Base-by-base conservation (phyloP, 176 grass and related monocot species). In the Oryza meridionalis region DNA sequence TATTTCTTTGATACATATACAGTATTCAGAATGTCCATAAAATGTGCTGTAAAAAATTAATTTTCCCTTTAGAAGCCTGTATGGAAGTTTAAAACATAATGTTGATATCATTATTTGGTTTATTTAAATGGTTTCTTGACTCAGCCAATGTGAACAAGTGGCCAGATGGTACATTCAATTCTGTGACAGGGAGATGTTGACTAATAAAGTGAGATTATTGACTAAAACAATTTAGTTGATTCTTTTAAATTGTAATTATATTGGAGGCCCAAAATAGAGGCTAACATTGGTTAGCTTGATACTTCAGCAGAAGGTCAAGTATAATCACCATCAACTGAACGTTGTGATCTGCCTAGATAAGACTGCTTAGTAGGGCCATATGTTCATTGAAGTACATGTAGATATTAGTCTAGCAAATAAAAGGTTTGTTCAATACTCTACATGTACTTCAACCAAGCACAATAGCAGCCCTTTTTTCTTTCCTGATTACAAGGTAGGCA, bases 121-220 rank as follows among this genome's bases (percentile, higher is more conserved):
- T 77, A 77, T 51, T 77, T 49, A 42, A 85, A 29, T 66, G 65
- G 72, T 12, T 66, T 77, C 43, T 86, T 77, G 43, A 82, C 35
- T 82, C 67, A 55, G 35, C 83, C 72, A 82, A 65, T 33, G 22
- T 11, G 9, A 82, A 85, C 31, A 55, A 65, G 7, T 66, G 22
- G 42, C 16, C 65, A 4, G 49, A 24, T 81, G 65, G 22, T 49
- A 72, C 44, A 17, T 43, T 65, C 65, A 82, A 13, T 83, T 42
- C 12, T 73, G 12, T 82, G 9, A 62, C 2, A 1, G 17, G 44
- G 15, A 29, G 11, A 31, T 83, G 7, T 64, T 70, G 59, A 63
- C 40, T 49, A 71, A 33, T 64, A 64, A 77, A 82, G 21, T 71
- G 73, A 71, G 51, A 50, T 63, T 21, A 35, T 71, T 77, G 32